Evolutionary conservation across 371 early-diverging fungal genomes (phyloP), one percentile per base, ranked within the genome.

Genomic region (Umbelopsis sp.): DNA sequence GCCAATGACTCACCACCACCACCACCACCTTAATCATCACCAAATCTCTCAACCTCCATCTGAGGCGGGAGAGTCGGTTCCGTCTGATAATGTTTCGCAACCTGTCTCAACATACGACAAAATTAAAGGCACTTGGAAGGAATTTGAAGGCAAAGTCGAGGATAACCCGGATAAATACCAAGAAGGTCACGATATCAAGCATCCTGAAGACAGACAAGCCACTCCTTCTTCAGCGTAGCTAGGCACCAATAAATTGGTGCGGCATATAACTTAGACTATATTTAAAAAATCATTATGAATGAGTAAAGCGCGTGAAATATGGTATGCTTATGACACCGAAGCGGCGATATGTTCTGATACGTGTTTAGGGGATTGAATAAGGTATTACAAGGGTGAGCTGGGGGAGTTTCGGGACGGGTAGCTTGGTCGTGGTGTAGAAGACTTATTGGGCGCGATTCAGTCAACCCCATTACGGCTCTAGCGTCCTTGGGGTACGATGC

Each of bases 161-260:
- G 57, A 57, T 32, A 18, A 57, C 18, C 57, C 57, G 7, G 57
- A 57, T 18, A 35, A 57, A 12, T 57, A 37, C 35, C 57, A 57
- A 29, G 35, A 57, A 12, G 57, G 57, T 8, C 57, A 57, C 35
- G 35, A 57, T 35, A 35, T 57, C 0, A 57, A 57, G 57, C 57
- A 57, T 18, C 57, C 57, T 16, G 57, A 57, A 57, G 57, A 57
- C 12, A 57, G 18, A 16, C 16, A 48, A 48, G 20, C 8, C 20
- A 18, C 8, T 7, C 5, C 5, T 3, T 6, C n/a, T 16, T 48
- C 48, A 2, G 48, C 48, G 2, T 48, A 20, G 20, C 20, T 48
- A 20, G 16, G 6, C 18, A 48, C 48, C 48, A 48, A 0, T 6
- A 18, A 7, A 4, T 41, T 3, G 41, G 41, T 41, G 41, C 18